Conservation (phyloP, 2,329 filamentous ascomycete species). For the Diaporthe vaccinii region DNA sequence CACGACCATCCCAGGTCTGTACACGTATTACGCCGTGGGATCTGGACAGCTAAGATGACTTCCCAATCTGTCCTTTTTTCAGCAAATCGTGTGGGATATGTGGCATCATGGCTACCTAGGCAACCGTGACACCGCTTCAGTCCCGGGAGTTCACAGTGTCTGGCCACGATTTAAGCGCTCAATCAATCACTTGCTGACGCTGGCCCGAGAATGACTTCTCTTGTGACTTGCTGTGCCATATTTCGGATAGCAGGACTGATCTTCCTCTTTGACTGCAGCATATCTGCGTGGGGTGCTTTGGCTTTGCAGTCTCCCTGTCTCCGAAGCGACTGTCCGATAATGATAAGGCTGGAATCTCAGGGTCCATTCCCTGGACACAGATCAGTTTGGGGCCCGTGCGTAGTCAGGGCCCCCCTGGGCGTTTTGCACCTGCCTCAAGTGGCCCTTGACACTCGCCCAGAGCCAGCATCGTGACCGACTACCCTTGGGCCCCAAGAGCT, state of each 20-base stretch:
- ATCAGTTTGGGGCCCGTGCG: neutral
- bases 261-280: neutral
- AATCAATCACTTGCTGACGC: neutral
- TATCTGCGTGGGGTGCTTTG: neutral
- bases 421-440: conserved; percentile 24
- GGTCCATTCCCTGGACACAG: neutral
- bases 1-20: neutral
- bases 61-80: neutral
- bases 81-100: neutral
- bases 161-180: neutral
- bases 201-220: neutral
- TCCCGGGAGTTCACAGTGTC: neutral
- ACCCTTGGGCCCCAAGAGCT: conserved; percentile 22
- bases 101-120: neutral
- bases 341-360: conserved; percentile 26
- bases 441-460: conserved; percentile 6
- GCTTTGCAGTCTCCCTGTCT: neutral
- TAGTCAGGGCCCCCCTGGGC: neutral
- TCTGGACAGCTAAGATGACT: neutral
- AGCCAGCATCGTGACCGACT: conserved; percentile 13
- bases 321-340: neutral
- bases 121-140: neutral
- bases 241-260: neutral
- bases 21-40: neutral
- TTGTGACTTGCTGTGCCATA: neutral